phyloP scores from a whole-genome alignment of 2,329 filamentous ascomycete genomes.

The Xylariaceae sp. region DNA sequence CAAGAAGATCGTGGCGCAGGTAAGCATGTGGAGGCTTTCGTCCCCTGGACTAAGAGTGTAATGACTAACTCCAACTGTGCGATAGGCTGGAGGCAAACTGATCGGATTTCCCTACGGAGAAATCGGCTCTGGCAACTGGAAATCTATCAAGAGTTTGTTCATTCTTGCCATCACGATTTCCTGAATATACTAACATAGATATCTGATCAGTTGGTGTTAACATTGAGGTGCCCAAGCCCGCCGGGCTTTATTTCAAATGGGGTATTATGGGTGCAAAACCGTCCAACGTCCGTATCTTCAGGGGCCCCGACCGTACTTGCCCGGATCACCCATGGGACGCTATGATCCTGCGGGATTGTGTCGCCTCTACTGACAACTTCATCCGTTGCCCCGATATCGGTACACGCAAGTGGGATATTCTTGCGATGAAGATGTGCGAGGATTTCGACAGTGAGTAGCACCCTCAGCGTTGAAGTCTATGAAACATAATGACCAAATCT shows the following conservation, averaged over 20 bases:
- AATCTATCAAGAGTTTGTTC: not conserved
- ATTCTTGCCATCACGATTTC: too few relatives aligned
- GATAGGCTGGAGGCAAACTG: not conserved
- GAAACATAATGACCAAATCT: not conserved
- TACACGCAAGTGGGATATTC: conserved; percentile 18
- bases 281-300: not conserved
- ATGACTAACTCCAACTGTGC: too few relatives aligned
- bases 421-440: conserved; percentile 14
- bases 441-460: conserved; percentile 9
- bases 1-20: conserved; percentile 9
- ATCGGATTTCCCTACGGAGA: not conserved
- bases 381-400: not conserved
- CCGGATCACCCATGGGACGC: conserved; percentile 6
- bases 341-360: conserved; percentile 20
- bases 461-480: not conserved
- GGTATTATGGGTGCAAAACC: not conserved
- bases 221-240: not conserved
- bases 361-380: not conserved
- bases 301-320: not conserved
- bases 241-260: not conserved
- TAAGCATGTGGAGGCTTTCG: conserved; percentile 2
- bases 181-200: too few relatives aligned
- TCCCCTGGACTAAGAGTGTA: too few relatives aligned
- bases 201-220: conserved; percentile 4
- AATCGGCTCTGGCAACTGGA: not conserved